Base-by-base conservation (phyloP, 2,329 filamentous ascomycete genomes). In the Aspergillus caelatus region DNA sequence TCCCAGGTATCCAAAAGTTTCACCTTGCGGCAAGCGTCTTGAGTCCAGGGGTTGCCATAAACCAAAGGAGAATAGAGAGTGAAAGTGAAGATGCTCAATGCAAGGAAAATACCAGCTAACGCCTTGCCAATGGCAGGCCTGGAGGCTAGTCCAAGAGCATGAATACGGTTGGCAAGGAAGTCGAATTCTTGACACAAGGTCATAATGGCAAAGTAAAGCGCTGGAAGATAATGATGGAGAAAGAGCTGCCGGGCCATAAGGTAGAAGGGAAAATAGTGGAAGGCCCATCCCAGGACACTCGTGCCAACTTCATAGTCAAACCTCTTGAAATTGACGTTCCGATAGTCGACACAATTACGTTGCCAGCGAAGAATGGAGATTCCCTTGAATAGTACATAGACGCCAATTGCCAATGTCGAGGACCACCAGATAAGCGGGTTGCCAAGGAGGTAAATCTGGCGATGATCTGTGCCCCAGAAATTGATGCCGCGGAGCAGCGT, bases 221-320 rank as follows among this genome's bases (percentile, higher is more conserved):
- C 95, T 0, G 95, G 95, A 80, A 99, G 95, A 80, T 99, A 99
- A 82, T 99, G 95, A 79, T 99, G 95, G 66, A 99, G 84, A 86
- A 99, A 99, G 41, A 99, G 89, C 81, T 99, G 95, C 71, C 95
- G 93, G 76, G 95, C 89, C 95, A 99, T 98, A 62, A 99, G 86
- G 83, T 89, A 99, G 83, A 99, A 99, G 12, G 95, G 95, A 84
- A 99, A 98, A 83, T 97, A 99, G 81, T 99, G 95, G 79, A 99
- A 90, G 55, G 92, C 93, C 95, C 95, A 99, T 70, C 91, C 95
- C 10, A 99, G 86, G 36, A 97, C 91, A 21, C 89, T 93, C 59
- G 89, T 92, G 65, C 95, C 95, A 64, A 98, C 88, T 80, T 99
- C 95, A 75, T 97, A 98, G 80, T 98, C 95, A 78, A 98, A 99